These are phyloP conservation scores for Kentomonas sorsogonicus DNA, from an alignment of 208 protist genomes.

Conservation along the genomic window DNA sequence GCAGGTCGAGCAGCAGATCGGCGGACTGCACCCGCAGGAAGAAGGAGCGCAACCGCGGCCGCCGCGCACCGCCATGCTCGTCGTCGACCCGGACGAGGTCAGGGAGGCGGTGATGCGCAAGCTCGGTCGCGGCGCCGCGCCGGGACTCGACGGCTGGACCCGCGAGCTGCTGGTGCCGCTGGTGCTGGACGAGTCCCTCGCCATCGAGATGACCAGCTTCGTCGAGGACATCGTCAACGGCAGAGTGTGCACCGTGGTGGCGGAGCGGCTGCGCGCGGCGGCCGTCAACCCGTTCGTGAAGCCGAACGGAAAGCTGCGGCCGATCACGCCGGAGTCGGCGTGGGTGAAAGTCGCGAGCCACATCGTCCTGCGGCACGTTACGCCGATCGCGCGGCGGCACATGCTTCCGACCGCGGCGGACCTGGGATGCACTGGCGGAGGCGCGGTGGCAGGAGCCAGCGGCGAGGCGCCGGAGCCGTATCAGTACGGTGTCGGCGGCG, in stretches of 20 bases:
- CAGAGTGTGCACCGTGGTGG: slow-evolving; percentile 14
- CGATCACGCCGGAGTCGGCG: slow-evolving; percentile 28
- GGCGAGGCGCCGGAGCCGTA: not conserved
- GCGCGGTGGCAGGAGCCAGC: slow-evolving; percentile 1
- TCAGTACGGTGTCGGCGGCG: slow-evolving; percentile 22
- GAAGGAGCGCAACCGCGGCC: too few species aligned
- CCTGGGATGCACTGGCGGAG: too few species aligned
- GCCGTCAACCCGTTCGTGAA: slow-evolving; percentile 20
- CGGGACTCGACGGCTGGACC: slow-evolving; percentile 24
- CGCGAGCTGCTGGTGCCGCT: slow-evolving; percentile 18
- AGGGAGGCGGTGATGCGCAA: not conserved
- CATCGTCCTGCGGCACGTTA: too few species aligned
- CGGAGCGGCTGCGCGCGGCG: slow-evolving; percentile 14
- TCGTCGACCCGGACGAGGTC: slow-evolving; percentile 9
- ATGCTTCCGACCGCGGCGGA: too few species aligned
- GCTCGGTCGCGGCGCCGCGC: slow-evolving; percentile 16
- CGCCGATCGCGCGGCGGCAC: too few species aligned
- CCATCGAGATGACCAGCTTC: slow-evolving; percentile 14
- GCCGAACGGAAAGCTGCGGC: slow-evolving; percentile 16
- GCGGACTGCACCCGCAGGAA: slow-evolving; percentile 12
- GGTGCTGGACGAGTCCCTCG: slow-evolving; percentile 4
- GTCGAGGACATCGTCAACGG: slow-evolving; percentile 19
- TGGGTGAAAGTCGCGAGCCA: slow-evolving; percentile 18
- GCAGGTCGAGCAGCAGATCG: not conserved
- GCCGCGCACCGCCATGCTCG: not conserved